Evolutionary conservation across 78 protist species (phyloP).

Genomic region (Dictyostelium intermedium): DNA sequence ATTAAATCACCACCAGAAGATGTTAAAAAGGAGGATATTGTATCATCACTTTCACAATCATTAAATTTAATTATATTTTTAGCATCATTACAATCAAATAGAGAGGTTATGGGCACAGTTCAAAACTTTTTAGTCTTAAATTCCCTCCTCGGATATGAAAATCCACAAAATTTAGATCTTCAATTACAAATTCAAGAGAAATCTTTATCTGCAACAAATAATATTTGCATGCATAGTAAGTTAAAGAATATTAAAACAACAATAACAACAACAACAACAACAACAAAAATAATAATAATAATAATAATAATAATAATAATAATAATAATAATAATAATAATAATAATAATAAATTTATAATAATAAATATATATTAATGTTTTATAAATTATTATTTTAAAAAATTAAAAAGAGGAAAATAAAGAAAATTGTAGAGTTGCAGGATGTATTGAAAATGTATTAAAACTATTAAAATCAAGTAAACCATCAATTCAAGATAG

Average conservation of each 20-base stretch:
- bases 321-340: background rate
- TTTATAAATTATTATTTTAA: too few relatives aligned
- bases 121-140: slow-evolving; percentile 40
- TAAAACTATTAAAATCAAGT: slow-evolving; percentile 35
- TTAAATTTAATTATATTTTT: slow-evolving; percentile 40
- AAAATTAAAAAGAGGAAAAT: slow-evolving; percentile 36
- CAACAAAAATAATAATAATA: background rate
- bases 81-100: slow-evolving; percentile 11
- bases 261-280: too few relatives aligned
- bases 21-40: slow-evolving; percentile 43
- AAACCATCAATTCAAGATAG: slow-evolving; percentile 39
- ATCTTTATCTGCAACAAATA: slow-evolving; percentile 46
- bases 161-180: slow-evolving; percentile 4
- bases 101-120: slow-evolving; percentile 61
- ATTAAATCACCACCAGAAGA: slow-evolving; percentile 61
- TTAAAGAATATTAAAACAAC: background rate
- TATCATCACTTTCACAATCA: slow-evolving; percentile 38
- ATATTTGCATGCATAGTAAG: slow-evolving; percentile 63
- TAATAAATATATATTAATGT: too few relatives aligned
- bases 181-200: slow-evolving; percentile 47
- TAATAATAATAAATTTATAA: background rate
- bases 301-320: background rate
- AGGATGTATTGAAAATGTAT: slow-evolving; percentile 48
- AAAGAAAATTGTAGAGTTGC: slow-evolving; percentile 68
- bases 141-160: background rate